Evolutionary conservation across 495 filamentous ascomycete species (phyloP).

Genomic region (Penicillium steckii): DNA sequence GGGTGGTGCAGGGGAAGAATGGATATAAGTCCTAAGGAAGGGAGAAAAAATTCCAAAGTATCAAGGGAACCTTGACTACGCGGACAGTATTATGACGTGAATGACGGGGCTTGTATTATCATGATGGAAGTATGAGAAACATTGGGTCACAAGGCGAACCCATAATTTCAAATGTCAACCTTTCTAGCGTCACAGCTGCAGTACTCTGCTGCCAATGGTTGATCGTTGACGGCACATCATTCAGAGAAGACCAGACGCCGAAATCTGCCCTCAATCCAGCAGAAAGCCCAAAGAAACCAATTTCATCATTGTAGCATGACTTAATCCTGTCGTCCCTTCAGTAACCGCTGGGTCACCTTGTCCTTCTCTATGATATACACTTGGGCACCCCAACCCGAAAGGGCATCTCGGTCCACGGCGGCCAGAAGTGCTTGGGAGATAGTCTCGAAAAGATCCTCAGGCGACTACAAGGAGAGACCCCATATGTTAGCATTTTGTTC

Average conservation of each 20-base stretch:
- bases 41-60: background rate
- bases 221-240: slow-evolving; percentile 26
- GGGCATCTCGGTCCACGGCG: slow-evolving; percentile 91
- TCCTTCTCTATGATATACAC: slow-evolving; percentile 99
- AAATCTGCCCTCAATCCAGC: slow-evolving; percentile 26
- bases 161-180: slow-evolving; percentile 11
- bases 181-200: slow-evolving; percentile 17
- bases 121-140: slow-evolving; percentile 27
- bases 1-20: slow-evolving; percentile 32
- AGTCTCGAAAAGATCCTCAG: slow-evolving; percentile 97
- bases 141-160: slow-evolving; percentile 15
- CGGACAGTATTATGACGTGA: slow-evolving; percentile 35
- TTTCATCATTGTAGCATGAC: slow-evolving; percentile 13
- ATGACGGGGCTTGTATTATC: slow-evolving; percentile 32
- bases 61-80: slow-evolving; percentile 32
- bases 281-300: slow-evolving; percentile 28
- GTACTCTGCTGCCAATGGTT: slow-evolving; percentile 15
- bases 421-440: slow-evolving; percentile 96
- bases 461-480: slow-evolving; percentile 53
- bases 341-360: slow-evolving; percentile 96
- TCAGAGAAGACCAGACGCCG: slow-evolving; percentile 34
- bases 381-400: slow-evolving; percentile 97
- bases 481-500: slow-evolving; percentile 20
- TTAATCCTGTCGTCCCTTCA: slow-evolving; percentile 85
- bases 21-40: slow-evolving; percentile 49